Evolutionary conservation across 768 basidiomycete species (phyloP).

Genomic region (Russula vinacea): DNA sequence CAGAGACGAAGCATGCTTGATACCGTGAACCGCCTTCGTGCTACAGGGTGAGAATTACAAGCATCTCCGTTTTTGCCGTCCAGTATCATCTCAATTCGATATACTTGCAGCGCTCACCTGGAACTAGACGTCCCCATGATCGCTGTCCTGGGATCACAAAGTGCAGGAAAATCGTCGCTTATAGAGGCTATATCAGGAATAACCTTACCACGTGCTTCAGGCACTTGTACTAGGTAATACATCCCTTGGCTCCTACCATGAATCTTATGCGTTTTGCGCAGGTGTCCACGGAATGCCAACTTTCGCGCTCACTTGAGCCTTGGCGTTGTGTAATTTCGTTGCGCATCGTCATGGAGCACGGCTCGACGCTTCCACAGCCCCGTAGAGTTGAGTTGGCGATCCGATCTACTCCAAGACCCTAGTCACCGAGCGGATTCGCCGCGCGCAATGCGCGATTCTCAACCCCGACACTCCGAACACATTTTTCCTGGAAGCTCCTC

Average conservation of each 20-base stretch:
- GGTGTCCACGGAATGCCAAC: conserved; percentile 42
- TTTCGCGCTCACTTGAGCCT: conserved; percentile 32
- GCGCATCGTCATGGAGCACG: conserved; percentile 34
- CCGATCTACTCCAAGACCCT: conserved; percentile 48
- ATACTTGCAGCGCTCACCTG: conserved; percentile 50
- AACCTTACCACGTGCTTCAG: conserved; percentile 62
- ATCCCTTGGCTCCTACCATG: neutral
- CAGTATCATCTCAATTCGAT: neutral
- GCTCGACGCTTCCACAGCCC: conserved; percentile 37
- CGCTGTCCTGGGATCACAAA: conserved; percentile 71
- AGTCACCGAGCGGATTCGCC: conserved; percentile 64
- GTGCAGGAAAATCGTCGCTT: conserved; percentile 72
- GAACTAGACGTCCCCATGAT: conserved; percentile 74
- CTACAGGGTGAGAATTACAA: conserved; percentile 49
- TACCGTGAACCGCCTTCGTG: conserved; percentile 56
- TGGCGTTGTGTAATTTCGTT: conserved; percentile 40
- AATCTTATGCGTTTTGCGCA: conserved; percentile 12
- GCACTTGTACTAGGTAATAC: conserved; percentile 68
- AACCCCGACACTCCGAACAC: conserved; percentile 45
- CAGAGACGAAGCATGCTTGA: conserved; percentile 53
- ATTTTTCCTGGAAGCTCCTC: conserved; percentile 42
- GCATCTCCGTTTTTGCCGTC: neutral
- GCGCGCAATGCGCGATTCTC: conserved; percentile 64
- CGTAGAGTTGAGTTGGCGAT: conserved; percentile 31
- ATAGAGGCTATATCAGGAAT: conserved; percentile 77